Evolutionary conservation across 768 basidiomycete genomes (phyloP), one percentile per base, ranked within the genome.

Genomic region (Saitozyma sp.): DNA sequence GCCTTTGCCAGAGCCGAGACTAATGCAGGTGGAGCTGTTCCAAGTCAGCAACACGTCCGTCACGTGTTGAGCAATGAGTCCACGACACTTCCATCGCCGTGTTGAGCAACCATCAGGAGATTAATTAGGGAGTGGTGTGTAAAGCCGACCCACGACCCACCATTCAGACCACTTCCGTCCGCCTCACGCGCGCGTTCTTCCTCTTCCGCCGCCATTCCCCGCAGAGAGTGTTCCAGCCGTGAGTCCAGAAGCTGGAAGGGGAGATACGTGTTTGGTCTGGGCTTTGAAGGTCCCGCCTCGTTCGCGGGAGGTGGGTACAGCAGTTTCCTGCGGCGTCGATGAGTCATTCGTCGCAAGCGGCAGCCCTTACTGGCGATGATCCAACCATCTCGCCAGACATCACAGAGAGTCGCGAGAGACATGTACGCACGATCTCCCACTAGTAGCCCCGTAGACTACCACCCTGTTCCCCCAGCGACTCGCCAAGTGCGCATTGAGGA

Each of bases 1-100:
- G 93, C 89, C 79, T 96, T 97, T 38, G 90, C 89, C 59, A 98
- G 79, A 13, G 94, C 92, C 45, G 91, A 86, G 52, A 98, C 94
- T 50, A 99, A 83, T 3, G 87, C 69, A 16, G 72, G 71, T n/a
- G 71, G 71, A 45, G 77, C 75, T 70, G 58, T 14, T 17, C 8
- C 52, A 13, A 59, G 40, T 40, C 17, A 13, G 11, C 19, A 29
- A 29, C 29, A 29, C 29, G 29, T 29, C 5, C 29, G 29, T 29
- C 29, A 5, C 29, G 29, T 29, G 5, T 5, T 29, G 29, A 29
- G 29, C 29, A 29, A 29, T 29, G 29, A 2, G 29, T 29, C 29
- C 29, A 29, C 29, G 5, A 29, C 29, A 29, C 29, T 2, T 2
- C 5, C 29, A 29, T 29, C 29, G 29, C 29, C 29, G 29, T 29